Evolutionary conservation across 164 flowering plant species (phyloP).

Genomic region (Stephania cephalantha): DNA sequence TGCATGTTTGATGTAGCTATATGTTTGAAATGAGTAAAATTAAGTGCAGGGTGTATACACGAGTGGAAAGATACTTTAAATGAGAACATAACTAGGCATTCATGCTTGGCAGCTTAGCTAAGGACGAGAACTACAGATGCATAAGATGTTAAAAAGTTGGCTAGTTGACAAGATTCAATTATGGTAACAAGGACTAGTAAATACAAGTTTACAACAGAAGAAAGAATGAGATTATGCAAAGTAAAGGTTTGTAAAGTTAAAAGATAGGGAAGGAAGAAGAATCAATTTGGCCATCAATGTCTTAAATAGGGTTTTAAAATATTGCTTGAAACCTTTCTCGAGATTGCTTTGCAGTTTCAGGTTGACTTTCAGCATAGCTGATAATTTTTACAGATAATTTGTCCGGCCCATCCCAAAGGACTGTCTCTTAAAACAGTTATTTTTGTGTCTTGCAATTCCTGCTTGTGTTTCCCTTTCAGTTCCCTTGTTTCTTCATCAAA

Average conservation of each 20-base stretch:
- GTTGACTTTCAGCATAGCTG: too few relatives aligned
- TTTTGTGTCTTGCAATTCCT: slow-evolving; percentile 59
- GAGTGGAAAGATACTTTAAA: not conserved
- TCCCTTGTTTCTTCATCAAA: slow-evolving; percentile 79
- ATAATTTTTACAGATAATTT: too few relatives aligned
- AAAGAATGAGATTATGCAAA: too few relatives aligned
- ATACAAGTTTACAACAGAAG: too few relatives aligned
- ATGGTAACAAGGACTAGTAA: not conserved
- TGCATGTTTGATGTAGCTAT: not conserved
- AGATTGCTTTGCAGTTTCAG: too few relatives aligned
- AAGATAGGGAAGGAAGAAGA: too few relatives aligned
- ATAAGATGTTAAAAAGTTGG: not conserved
- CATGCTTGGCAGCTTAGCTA: not conserved
- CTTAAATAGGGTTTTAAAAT: too few relatives aligned
- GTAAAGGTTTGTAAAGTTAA: too few relatives aligned
- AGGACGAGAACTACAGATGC: not conserved
- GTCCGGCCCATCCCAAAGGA: not conserved
- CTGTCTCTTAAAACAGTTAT: slow-evolving; percentile 78
- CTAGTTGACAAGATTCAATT: not conserved
- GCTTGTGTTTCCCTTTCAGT: slow-evolving; percentile 70
- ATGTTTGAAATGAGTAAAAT: not conserved
- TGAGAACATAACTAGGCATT: too few relatives aligned
- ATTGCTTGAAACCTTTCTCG: too few relatives aligned
- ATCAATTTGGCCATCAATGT: too few relatives aligned
- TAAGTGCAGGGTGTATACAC: not conserved